Conservation (phyloP, 495 filamentous ascomycete genomes). For the Annulohypoxylon maeteangense region DNA sequence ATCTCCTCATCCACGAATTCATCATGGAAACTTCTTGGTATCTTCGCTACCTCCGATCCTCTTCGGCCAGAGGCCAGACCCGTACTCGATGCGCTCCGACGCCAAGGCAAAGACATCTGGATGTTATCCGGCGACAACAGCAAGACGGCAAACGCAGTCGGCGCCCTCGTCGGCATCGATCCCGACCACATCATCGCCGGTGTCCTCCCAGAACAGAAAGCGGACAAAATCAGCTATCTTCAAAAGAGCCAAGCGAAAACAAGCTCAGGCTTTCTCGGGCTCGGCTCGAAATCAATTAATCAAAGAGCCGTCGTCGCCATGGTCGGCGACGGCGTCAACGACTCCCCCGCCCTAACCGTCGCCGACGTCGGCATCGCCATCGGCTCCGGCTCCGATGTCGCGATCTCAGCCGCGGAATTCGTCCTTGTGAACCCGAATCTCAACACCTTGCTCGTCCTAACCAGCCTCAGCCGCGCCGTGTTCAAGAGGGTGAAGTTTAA, state of each 20-base stretch:
- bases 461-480: slow-evolving; percentile 2
- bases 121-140: slow-evolving; percentile 11
- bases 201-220: slow-evolving; percentile 1
- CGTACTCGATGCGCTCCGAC: slow-evolving; percentile 3
- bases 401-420: slow-evolving; percentile 6
- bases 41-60: slow-evolving; percentile 9
- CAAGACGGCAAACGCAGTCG: slow-evolving; percentile 7
- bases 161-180: slow-evolving; percentile 6
- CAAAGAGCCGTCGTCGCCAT: slow-evolving; percentile 5
- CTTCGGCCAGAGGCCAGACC: neutral
- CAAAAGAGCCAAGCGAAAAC: slow-evolving; percentile 3
- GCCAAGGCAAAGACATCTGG: slow-evolving; percentile 15
- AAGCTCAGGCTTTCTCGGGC: neutral
- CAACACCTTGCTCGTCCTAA: slow-evolving; percentile 2
- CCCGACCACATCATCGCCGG: slow-evolving; percentile 9
- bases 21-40: slow-evolving; percentile 1
- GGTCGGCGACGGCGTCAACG: slow-evolving; percentile 12
- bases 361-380: slow-evolving; percentile 13
- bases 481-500: slow-evolving; percentile 8
- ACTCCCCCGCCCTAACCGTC: slow-evolving; percentile 2
- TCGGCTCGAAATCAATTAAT: neutral
- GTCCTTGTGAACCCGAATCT: slow-evolving; percentile 9
- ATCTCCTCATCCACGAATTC: neutral
- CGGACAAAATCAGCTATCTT: slow-evolving; percentile 13
- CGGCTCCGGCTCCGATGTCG: slow-evolving; percentile 9